Evolutionary conservation across 2,329 filamentous ascomycete genomes (phyloP), one percentile per base, ranked within the genome.

Genomic region (Fusarium paranaense): DNA sequence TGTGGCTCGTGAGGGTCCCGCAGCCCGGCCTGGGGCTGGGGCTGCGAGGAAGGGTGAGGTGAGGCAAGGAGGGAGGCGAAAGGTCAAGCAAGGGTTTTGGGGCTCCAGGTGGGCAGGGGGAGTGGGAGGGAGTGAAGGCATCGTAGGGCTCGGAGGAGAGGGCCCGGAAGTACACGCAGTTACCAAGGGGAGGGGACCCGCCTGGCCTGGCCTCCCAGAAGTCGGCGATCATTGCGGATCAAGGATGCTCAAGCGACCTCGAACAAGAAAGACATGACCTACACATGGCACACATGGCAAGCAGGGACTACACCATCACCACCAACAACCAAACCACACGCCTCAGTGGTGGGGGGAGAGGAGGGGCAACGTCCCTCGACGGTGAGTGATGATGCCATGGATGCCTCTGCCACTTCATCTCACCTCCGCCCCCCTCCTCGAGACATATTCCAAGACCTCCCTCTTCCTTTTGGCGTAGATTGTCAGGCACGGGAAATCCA

Each of bases 1-100:
- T 67, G 72, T 75, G 72, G 72, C 72, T 75, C 66, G 50, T 60
- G 63, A 70, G 62, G 65, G 66, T 67, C 72, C 72, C 68, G 61
- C 68, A 59, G 52, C 64, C 68, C 56, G 60, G 69, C 45, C 38
- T 66, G 58, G 45, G 71, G 64, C 38, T 66, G 58, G 52, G 71
- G 57, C 67, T 69, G 50, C 63, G 61, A 71, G 71, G 62, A 58
- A 22, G 30, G 37, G 60, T 61, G 58, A 22, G 25, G 30, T 61
- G 58, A 22, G 25, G 30, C 30, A 32, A 32, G 18, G n/a, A 62
- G 38, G 22, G 32, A 64, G 52, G 52, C 38, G n/a, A 33, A 30
- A 59, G 42, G 37, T 72, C 54, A 66, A 72, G 71, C 54, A 64
- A 72, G 71, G 67, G 71, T 67, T 45, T 63, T 18, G 38, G 58